These are phyloP conservation scores for Calonectria pauciramosa DNA, from an alignment of 2,329 filamentous ascomycete genomes.

Conservation along the genomic window DNA sequence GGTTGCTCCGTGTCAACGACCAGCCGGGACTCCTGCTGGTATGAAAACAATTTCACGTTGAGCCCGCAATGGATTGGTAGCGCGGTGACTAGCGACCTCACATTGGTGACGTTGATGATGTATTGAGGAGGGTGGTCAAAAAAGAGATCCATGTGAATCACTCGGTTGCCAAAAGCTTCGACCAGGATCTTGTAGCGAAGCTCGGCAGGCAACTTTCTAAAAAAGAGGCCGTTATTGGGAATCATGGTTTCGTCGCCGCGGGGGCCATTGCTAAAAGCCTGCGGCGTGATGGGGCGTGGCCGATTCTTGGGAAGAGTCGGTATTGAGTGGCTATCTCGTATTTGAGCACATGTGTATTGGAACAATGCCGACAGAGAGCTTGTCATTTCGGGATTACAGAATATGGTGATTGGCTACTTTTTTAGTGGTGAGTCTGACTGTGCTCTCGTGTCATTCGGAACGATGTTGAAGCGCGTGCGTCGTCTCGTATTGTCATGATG, in stretches of 20 bases:
- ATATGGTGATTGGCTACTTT: not conserved
- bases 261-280: not conserved
- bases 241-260: not conserved
- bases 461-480: not conserved
- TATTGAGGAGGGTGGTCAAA: slow-evolving; percentile 28
- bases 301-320: slow-evolving; percentile 6
- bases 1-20: slow-evolving; percentile 12
- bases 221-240: slow-evolving; percentile 40
- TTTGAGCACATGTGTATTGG: not conserved
- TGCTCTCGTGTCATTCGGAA: not conserved
- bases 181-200: slow-evolving; percentile 42
- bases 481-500: not conserved
- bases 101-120: not conserved
- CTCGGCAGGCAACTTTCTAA: slow-evolving; percentile 41
- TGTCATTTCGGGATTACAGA: not conserved
- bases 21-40: not conserved
- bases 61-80: not conserved
- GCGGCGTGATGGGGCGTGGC: slow-evolving; percentile 4
- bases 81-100: not conserved
- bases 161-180: slow-evolving; percentile 37
- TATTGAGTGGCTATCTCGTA: not conserved
- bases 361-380: not conserved
- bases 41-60: not conserved
- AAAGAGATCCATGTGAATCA: slow-evolving; percentile 44
- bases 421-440: not conserved